Evolutionary conservation across 2,329 filamentous ascomycete genomes (phyloP), one percentile per base, ranked within the genome.

Genomic region (Trichoderma gracile): DNA sequence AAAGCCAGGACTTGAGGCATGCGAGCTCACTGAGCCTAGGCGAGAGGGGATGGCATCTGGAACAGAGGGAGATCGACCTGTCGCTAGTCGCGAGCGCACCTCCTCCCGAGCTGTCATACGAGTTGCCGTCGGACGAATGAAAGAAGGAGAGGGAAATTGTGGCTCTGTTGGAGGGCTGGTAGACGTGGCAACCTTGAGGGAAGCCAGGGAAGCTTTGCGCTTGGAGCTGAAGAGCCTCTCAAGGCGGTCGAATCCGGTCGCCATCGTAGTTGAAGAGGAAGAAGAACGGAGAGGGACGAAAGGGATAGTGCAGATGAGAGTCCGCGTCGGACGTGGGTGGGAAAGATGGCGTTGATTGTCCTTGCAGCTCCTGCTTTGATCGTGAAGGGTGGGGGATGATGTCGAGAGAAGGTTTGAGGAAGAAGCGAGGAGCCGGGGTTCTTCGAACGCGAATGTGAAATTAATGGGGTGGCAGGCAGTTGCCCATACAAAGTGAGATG

Each of bases 91-190:
- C 19, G 72, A 67, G 38, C 73, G 72, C 19, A 76, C 69, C 70
- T 83, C 83, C 54, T 86, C 81, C 54, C 85, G 79, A n/a, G 85
- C 84, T 53, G 80, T 74, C 85, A 87, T 87, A 25, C 82, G 79
- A 62, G 77, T 78, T 17, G 80, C 78, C 43, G 78, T 86, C 27
- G 85, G 85, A 52, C 82, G 78, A 67, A 87, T 83, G 68, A 84
- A 87, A 1, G 82, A 83, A 7, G 82, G 79, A 21, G 78, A 78
- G 5, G 82, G 82, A 67, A 84, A 85, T 56, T 77, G 73, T 57
- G 75, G 76, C 57, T 73, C 76, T 25, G 71, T 58, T 9, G 71
- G 62, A 33, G 68, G 68, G 17, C 66, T 57, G 30, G 65, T 64
- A 61, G 70, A 69, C 47, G 64, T 70, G 40, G 45, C 30, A 45